Evolutionary conservation across 2,329 filamentous ascomycete species (phyloP).

Genomic region (Fusarium chlamydosporum): DNA sequence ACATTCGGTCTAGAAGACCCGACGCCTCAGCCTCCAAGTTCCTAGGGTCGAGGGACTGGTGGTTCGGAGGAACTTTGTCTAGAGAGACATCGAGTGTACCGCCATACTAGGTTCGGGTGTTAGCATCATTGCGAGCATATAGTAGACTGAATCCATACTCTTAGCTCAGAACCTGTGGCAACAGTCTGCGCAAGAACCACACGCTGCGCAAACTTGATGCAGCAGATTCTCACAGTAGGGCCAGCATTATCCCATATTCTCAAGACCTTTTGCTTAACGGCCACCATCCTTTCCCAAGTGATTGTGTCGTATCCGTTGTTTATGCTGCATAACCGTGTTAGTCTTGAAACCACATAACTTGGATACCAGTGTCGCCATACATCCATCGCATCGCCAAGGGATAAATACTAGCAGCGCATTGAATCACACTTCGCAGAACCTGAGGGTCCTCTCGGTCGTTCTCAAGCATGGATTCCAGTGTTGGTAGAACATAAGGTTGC

Average conservation of each 20-base stretch:
- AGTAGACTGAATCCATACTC: conserved; percentile 66
- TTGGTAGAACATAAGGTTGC: conserved; percentile 82
- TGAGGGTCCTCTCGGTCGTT: conserved; percentile 80
- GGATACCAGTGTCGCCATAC: conserved; percentile 72
- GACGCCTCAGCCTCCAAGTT: conserved; percentile 94
- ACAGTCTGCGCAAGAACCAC: conserved; percentile 93
- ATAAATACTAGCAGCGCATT: conserved; percentile 92
- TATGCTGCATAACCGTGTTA: conserved; percentile 71
- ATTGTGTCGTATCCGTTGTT: conserved; percentile 85
- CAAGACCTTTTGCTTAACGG: conserved; percentile 90
- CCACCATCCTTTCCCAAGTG: conserved; percentile 88
- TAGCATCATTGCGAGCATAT: conserved; percentile 19
- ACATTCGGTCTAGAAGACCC: conserved; percentile 88
- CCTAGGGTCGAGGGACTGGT: conserved; percentile 82
- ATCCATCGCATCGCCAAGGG: conserved; percentile 92
- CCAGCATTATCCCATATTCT: conserved; percentile 86
- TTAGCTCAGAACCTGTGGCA: conserved; percentile 83
- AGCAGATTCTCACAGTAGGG: conserved; percentile 87
- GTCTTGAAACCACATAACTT: conserved; percentile 41
- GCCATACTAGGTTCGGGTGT: conserved; percentile 56
- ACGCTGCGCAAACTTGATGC: conserved; percentile 96
- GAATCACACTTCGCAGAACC: conserved; percentile 88
- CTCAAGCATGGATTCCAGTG: conserved; percentile 78
- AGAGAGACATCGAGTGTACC: conserved; percentile 82
- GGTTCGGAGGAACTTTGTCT: conserved; percentile 85